Conservation (phyloP, 495 filamentous ascomycete species). For the Neurospora africana region DNA sequence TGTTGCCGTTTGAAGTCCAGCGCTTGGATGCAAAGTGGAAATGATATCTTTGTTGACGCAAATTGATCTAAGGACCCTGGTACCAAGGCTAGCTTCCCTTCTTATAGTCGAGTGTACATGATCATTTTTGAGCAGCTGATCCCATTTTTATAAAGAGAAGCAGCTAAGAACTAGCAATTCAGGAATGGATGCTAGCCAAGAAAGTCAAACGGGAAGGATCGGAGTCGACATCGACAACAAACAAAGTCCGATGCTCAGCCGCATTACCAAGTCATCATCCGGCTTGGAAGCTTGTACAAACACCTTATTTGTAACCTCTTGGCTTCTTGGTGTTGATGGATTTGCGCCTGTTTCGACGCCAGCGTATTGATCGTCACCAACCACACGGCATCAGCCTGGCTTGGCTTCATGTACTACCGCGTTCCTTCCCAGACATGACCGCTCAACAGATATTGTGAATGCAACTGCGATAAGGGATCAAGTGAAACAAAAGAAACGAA, state of each 20-base stretch:
- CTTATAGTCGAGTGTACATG: no score
- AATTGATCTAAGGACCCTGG: not conserved
- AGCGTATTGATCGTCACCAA: not conserved
- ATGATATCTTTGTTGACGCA: no score
- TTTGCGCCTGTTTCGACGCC: not conserved
- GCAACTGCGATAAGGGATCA: not conserved
- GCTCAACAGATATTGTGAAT: not conserved
- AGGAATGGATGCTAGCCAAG: not conserved
- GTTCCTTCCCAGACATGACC: not conserved
- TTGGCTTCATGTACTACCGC: not conserved
- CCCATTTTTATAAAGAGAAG: no score
- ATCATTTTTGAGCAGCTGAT: no score
- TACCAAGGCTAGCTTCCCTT: not conserved
- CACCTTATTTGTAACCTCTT: slow-evolving; percentile 4
- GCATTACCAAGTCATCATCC: not conserved
- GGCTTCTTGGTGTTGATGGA: slow-evolving; percentile 1
- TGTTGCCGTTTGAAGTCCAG: not conserved
- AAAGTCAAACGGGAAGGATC: not conserved
- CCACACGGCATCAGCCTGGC: not conserved
- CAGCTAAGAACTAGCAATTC: not conserved
- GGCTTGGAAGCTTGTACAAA: not conserved
- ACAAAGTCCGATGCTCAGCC: slow-evolving; percentile 1
- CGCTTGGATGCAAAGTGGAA: no score
- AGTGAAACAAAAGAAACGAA: not conserved
- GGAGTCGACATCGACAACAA: not conserved